phyloP scores from a whole-genome alignment of 2,329 filamentous ascomycete genomes.

The Periconia sp. region DNA sequence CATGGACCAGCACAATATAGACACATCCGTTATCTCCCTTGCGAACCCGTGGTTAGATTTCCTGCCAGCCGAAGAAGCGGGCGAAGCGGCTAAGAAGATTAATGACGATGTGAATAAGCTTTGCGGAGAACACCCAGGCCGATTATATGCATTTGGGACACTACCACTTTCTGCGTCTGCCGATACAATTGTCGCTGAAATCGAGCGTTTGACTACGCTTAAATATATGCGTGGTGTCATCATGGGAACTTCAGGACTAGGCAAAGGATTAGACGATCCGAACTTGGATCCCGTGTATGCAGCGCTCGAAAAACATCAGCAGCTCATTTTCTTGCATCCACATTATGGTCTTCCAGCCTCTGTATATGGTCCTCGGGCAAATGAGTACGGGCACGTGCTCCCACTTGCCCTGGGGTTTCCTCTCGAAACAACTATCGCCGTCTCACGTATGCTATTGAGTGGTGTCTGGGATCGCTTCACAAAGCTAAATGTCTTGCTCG shows the following conservation, averaged over 20 bases:
- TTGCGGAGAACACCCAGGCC: slow-evolving; percentile 69
- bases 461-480: slow-evolving; percentile 82
- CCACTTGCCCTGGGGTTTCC: slow-evolving; percentile 87
- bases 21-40: slow-evolving; percentile 83
- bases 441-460: slow-evolving; percentile 84
- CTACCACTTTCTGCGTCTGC: slow-evolving; percentile 74
- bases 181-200: slow-evolving; percentile 67
- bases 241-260: slow-evolving; percentile 82
- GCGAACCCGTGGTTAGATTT: slow-evolving; percentile 97
- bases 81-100: slow-evolving; percentile 67
- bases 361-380: slow-evolving; percentile 77
- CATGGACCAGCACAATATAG: slow-evolving; percentile 84
- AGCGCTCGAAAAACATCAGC: slow-evolving; percentile 67
- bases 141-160: slow-evolving; percentile 82
- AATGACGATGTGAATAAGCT: slow-evolving; percentile 79
- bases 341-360: slow-evolving; percentile 85
- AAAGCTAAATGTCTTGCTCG: slow-evolving; percentile 74
- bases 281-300: slow-evolving; percentile 73
- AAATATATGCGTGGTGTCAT: slow-evolving; percentile 83
- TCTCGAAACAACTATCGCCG: slow-evolving; percentile 89
- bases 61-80: slow-evolving; percentile 66
- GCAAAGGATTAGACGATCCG: slow-evolving; percentile 79
- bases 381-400: slow-evolving; percentile 84
- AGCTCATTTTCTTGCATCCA: slow-evolving; percentile 84
- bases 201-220: slow-evolving; percentile 66